Conservation (phyloP, 2,329 filamentous ascomycete species). For the Aspergillus niger region DNA sequence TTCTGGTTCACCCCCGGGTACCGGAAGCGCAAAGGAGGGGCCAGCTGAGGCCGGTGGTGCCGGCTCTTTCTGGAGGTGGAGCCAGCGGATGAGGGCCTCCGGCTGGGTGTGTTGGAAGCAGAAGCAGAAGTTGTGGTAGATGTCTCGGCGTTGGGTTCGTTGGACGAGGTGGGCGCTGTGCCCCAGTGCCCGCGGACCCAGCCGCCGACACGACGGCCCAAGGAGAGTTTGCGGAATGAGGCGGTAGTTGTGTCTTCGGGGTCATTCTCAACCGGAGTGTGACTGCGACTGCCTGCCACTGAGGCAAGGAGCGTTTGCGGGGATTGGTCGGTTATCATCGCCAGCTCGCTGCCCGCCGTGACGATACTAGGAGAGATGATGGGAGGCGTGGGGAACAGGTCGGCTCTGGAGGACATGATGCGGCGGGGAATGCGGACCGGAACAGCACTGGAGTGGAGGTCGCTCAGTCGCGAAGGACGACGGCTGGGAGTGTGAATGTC, state of each 20-base stretch:
- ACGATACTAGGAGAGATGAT: slow-evolving; percentile 42
- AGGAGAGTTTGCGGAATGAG: slow-evolving; percentile 31
- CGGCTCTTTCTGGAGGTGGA: slow-evolving; percentile 52
- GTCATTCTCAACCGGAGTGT: slow-evolving; percentile 27
- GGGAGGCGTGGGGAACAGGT: slow-evolving; percentile 42
- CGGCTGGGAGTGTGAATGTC: slow-evolving; percentile 83
- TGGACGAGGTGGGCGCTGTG: slow-evolving; percentile 45
- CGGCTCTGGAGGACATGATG: slow-evolving; percentile 47
- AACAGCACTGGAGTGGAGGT: slow-evolving; percentile 50
- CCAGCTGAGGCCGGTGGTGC: slow-evolving; percentile 7
- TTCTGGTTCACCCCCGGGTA: slow-evolving; percentile 76
- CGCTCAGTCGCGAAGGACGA: slow-evolving; percentile 73
- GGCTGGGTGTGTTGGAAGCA: slow-evolving; percentile 18
- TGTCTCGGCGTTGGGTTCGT: slow-evolving; percentile 12
- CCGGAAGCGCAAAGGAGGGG: slow-evolving; percentile 41
- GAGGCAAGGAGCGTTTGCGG: slow-evolving; percentile 41
- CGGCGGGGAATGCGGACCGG: slow-evolving; percentile 47
- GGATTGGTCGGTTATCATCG: slow-evolving; percentile 27
- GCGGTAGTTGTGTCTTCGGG: slow-evolving; percentile 21
- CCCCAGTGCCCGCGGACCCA: slow-evolving; percentile 69
- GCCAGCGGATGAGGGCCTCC: slow-evolving; percentile 69
- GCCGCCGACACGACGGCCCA: slow-evolving; percentile 62
- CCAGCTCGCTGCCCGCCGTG: slow-evolving; percentile 34
- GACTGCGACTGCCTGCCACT: slow-evolving; percentile 31
- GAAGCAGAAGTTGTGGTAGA: slow-evolving; percentile 19